These are phyloP conservation scores for Tuber borchii DNA, from an alignment of 495 filamentous ascomycete genomes.

Conservation along the genomic window DNA sequence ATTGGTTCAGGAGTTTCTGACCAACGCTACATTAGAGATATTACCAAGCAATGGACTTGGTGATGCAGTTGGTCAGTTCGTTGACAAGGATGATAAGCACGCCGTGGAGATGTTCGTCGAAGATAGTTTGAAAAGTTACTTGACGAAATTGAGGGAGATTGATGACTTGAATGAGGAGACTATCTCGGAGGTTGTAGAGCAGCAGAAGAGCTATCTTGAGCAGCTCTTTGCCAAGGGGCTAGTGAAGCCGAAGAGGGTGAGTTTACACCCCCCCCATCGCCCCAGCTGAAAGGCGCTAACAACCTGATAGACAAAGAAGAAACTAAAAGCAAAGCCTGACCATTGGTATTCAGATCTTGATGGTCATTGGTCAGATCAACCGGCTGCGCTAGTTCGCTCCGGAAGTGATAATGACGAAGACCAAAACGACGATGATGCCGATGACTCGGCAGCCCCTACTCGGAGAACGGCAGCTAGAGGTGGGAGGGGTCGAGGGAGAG, in stretches of 20 bases:
- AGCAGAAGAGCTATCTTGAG: constrained; percentile 63
- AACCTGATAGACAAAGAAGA: constrained; percentile 50
- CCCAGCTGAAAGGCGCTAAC: not conserved
- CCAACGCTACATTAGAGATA: constrained; percentile 78
- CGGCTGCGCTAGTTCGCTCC: constrained; percentile 56
- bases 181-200: constrained; percentile 66
- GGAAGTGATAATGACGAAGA: constrained; percentile 48
- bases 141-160: constrained; percentile 66
- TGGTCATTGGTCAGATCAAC: constrained; percentile 75
- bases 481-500: constrained; percentile 34
- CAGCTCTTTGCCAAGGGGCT: constrained; percentile 62
- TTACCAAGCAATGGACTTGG: constrained; percentile 85
- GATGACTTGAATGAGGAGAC: constrained; percentile 60
- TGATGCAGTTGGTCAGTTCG: constrained; percentile 87
- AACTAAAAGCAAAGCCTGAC: constrained; percentile 68
- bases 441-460: constrained; percentile 34
- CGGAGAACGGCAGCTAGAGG: constrained; percentile 42
- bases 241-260: constrained; percentile 51
- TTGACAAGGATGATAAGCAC: constrained; percentile 91
- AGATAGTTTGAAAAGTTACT: constrained; percentile 66
- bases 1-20: constrained; percentile 77
- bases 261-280: constrained; percentile 1
- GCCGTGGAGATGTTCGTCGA: constrained; percentile 85
- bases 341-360: constrained; percentile 81
- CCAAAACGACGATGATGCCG: constrained; percentile 37